Evolutionary conservation across 192 early-diverging fungal species (phyloP).

Genomic region (Coemansia sp.): DNA sequence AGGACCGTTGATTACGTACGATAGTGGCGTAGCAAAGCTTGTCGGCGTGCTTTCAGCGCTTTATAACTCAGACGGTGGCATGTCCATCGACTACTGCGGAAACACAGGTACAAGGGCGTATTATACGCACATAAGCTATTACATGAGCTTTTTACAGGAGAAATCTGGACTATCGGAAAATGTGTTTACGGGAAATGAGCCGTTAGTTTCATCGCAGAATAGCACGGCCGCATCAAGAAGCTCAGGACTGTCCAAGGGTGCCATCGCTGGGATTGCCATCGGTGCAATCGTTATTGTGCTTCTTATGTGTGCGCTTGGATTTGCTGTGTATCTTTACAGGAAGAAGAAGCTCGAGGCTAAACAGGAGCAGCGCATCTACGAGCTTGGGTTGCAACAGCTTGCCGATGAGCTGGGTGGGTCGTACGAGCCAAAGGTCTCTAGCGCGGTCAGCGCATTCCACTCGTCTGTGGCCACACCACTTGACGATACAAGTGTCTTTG

Average conservation of each 20-base stretch:
- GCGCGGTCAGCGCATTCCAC: slow-evolving; percentile 34
- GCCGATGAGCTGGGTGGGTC: slow-evolving; percentile 50
- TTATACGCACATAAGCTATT: slow-evolving; percentile 39
- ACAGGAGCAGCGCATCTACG: slow-evolving; percentile 46
- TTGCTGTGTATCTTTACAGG: slow-evolving; percentile 14
- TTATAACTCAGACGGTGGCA: slow-evolving; percentile 16
- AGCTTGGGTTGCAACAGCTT: slow-evolving; percentile 48
- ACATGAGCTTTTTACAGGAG: slow-evolving; percentile 34
- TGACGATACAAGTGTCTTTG: slow-evolving; percentile 22
- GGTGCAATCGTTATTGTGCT: slow-evolving; percentile 26
- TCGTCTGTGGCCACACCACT: slow-evolving; percentile 31
- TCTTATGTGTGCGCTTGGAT: slow-evolving; percentile 23
- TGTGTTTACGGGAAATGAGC: slow-evolving; percentile 41
- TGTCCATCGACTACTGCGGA: slow-evolving; percentile 26
- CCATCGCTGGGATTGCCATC: slow-evolving; percentile 38
- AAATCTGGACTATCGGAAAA: slow-evolving; percentile 29
- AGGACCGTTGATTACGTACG: slow-evolving; percentile 36
- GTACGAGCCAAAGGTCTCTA: slow-evolving; percentile 45
- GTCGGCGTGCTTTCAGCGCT: slow-evolving; percentile 39
- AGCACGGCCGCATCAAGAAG: slow-evolving; percentile 3
- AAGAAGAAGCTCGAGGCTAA: slow-evolving; percentile 25
- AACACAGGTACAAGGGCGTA: slow-evolving; percentile 38
- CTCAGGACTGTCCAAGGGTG: slow-evolving; percentile 26
- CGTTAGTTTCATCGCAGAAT: slow-evolving; percentile 15
- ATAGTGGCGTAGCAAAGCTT: slow-evolving; percentile 27